phyloP scores from a whole-genome alignment of 2,329 filamentous ascomycete genomes.

The Fusarium virguliforme region DNA sequence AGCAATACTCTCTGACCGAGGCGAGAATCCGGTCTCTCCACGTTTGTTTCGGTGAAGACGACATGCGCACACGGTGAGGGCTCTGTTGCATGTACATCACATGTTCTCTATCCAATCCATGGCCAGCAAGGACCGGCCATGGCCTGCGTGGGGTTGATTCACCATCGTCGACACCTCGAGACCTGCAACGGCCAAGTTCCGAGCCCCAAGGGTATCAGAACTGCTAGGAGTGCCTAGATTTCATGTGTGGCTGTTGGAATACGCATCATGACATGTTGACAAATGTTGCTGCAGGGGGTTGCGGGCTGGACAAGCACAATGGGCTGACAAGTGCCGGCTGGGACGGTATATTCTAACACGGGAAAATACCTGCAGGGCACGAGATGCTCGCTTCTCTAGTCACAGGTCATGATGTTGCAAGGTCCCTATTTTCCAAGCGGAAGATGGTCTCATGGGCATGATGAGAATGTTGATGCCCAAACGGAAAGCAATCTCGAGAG shows the following conservation, averaged over 20 bases:
- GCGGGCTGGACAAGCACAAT: slow-evolving; percentile 1
- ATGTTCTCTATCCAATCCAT: slow-evolving; percentile 1
- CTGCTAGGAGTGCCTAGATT: not conserved
- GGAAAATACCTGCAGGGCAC: slow-evolving; percentile 3
- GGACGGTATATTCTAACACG: not conserved
- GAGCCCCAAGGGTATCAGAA: not conserved
- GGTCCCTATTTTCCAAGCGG: slow-evolving; percentile 1
- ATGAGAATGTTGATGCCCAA: slow-evolving; percentile 1
- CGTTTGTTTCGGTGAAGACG: slow-evolving; percentile 6
- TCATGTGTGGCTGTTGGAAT: slow-evolving; percentile 15
- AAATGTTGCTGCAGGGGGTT: slow-evolving; percentile 14
- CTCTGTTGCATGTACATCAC: slow-evolving; percentile 12
- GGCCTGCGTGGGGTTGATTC: slow-evolving; percentile 8
- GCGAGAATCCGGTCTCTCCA: slow-evolving; percentile 2
- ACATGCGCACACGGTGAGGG: slow-evolving; percentile 7
- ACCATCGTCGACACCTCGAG: not conserved
- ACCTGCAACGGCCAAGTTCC: slow-evolving; percentile 3
- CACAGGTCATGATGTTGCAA: not conserved
- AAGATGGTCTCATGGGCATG: not conserved
- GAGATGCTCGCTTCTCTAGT: not conserved
- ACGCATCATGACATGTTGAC: slow-evolving; percentile 14
- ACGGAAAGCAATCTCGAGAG: not conserved
- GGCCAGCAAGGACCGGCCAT: not conserved
- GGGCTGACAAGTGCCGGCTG: slow-evolving; percentile 6
- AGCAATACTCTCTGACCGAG: not conserved